phyloP scores from a whole-genome alignment of 23 red algal genomes.

The Gracilaria domingensis region DNA sequence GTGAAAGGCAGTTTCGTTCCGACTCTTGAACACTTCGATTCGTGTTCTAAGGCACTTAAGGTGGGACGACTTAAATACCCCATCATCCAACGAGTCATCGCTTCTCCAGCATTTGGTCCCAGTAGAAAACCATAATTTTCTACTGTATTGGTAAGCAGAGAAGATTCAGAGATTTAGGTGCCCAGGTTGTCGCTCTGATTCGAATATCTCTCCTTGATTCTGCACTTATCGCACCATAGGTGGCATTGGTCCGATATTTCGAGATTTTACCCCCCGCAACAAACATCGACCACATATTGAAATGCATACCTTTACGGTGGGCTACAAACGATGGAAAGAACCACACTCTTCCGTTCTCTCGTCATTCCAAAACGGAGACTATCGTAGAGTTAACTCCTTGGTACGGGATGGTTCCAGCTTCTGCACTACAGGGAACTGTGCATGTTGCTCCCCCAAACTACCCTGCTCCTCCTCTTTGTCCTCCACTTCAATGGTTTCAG shows the following conservation, averaged over 20 bases:
- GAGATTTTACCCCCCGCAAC: neutral
- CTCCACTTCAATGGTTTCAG: neutral
- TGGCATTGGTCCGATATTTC: neutral
- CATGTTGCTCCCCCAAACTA: neutral
- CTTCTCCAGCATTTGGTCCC: neutral
- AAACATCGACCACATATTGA: neutral
- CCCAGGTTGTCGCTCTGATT: neutral
- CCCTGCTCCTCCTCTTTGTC: neutral
- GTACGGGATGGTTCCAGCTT: neutral
- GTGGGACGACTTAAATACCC: neutral
- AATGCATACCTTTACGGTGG: neutral
- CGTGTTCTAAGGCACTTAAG: neutral
- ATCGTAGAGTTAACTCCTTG: neutral
- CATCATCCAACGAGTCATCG: neutral
- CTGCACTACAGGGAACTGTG: neutral
- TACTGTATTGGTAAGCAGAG: neutral
- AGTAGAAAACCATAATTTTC: neutral
- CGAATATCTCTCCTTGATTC: neutral
- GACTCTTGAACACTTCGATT: neutral
- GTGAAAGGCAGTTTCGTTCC: neutral
- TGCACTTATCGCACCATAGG: neutral
- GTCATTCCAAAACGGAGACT: neutral
- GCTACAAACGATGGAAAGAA: neutral
- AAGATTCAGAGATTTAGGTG: neutral
- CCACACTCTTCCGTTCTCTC: neutral